These are phyloP conservation scores for Thelonectria rubi DNA, from an alignment of 2,329 filamentous ascomycete species.

Conservation along the genomic window DNA sequence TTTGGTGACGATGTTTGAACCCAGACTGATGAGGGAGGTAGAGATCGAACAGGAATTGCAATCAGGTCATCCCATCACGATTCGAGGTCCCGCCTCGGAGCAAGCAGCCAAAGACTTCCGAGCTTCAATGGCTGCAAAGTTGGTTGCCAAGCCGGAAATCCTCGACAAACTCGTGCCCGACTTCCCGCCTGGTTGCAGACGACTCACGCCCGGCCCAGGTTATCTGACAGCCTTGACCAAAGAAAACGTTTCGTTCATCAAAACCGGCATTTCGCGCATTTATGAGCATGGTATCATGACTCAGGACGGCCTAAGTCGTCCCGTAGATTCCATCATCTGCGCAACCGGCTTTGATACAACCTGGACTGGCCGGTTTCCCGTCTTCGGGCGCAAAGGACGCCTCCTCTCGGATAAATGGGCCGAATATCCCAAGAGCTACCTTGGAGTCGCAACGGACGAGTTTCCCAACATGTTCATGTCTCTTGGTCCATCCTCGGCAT, in stretches of 20 bases:
- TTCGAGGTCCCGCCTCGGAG: neutral
- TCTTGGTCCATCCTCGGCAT: slow-evolving; percentile 58
- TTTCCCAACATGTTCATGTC: slow-evolving; percentile 62
- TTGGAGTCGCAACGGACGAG: slow-evolving; percentile 55
- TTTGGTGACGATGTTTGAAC: neutral
- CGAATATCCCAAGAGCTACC: slow-evolving; percentile 52
- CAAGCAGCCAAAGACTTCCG: slow-evolving; percentile 18
- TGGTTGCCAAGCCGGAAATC: slow-evolving; percentile 1
- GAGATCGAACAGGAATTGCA: neutral
- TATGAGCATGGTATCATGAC: neutral
- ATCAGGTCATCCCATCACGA: slow-evolving; percentile 4
- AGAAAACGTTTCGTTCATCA: neutral
- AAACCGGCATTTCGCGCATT: neutral
- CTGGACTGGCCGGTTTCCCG: slow-evolving; percentile 5
- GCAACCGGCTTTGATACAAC: slow-evolving; percentile 13
- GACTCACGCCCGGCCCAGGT: slow-evolving; percentile 5
- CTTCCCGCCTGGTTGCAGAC: slow-evolving; percentile 12
- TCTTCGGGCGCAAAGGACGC: neutral
- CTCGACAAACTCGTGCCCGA: slow-evolving; percentile 1
- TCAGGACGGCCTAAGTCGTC: neutral
- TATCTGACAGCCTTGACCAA: slow-evolving; percentile 8
- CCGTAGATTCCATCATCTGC: slow-evolving; percentile 10
- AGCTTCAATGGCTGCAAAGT: slow-evolving; percentile 39
- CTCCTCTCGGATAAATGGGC: slow-evolving; percentile 52
- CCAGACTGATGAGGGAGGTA: neutral